Evolutionary conservation across 1,284 basidiomycete genomes (phyloP).

Genomic region (Ustilago sp.): DNA sequence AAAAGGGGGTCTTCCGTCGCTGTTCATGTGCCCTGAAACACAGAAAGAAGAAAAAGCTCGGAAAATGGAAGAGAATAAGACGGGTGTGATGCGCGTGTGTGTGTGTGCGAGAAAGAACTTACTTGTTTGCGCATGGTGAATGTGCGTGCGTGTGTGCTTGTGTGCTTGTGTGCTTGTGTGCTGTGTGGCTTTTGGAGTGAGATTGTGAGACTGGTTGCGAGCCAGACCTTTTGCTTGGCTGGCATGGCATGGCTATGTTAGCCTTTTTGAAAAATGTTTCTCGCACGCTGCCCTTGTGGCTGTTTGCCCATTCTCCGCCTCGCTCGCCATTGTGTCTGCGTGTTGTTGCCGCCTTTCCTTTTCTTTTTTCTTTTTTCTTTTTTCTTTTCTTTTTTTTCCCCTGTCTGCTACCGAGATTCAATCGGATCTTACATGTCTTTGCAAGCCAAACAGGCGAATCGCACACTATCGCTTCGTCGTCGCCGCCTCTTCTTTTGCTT

Average conservation of each 20-base stretch:
- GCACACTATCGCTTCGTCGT: background rate
- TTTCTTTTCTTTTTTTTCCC: background rate
- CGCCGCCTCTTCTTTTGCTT: background rate
- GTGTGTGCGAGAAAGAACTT: background rate
- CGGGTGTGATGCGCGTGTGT: background rate
- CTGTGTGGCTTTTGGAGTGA: background rate
- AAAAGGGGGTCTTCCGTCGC: background rate
- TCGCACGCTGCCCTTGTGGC: background rate
- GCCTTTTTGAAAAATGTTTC: background rate
- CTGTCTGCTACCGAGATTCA: constrained; percentile 2
- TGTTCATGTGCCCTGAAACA: background rate
- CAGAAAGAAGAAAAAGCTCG: background rate
- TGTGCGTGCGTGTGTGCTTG: constrained; percentile 17
- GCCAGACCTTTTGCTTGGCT: constrained; percentile 9
- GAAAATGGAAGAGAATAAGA: background rate
- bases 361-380: no score
- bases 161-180: constrained; percentile 16
- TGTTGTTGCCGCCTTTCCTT: background rate
- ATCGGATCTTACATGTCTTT: constrained; percentile 5
- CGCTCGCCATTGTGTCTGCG: background rate
- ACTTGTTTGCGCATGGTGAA: background rate
- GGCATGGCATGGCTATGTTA: background rate
- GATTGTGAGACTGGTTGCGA: background rate
- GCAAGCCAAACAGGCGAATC: background rate
- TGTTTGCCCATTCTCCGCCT: background rate